Evolutionary conservation across 2,329 filamentous ascomycete genomes (phyloP).

Genomic region (Clonostachys rhizophaga): DNA sequence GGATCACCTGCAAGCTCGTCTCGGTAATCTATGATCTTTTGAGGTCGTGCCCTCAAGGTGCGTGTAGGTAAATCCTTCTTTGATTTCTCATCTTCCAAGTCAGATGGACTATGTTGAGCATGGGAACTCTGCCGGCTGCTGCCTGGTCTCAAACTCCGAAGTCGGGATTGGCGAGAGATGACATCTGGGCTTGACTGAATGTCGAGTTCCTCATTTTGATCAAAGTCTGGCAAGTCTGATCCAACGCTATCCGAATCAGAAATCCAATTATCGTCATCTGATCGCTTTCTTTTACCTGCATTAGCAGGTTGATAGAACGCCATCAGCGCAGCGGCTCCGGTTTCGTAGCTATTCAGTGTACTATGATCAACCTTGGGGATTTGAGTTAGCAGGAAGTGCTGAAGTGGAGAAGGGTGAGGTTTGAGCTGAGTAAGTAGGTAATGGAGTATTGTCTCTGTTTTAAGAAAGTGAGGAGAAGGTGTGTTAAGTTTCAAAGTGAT

Average conservation of each 20-base stretch:
- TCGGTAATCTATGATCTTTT: not conserved
- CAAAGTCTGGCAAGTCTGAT: slow-evolving; percentile 18
- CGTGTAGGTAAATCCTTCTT: no score
- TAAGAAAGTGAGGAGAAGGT: not conserved
- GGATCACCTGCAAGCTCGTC: slow-evolving; percentile 1
- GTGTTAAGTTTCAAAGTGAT: not conserved
- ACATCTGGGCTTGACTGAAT: not conserved
- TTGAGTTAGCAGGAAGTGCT: no score
- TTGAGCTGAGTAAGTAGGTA: no score
- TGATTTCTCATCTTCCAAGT: no score
- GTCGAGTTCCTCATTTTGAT: slow-evolving; percentile 11
- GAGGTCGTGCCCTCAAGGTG: no score
- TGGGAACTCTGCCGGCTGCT: no score
- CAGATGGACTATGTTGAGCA: no score
- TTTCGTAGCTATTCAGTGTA: slow-evolving; percentile 20
- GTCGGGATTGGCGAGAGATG: no score
- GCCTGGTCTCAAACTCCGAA: no score
- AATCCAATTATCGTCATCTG: slow-evolving; percentile 14
- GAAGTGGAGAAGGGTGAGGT: no score
- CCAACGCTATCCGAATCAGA: slow-evolving; percentile 8
- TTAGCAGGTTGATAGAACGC: slow-evolving; percentile 3
- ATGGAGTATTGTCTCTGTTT: no score
- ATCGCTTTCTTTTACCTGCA: no score
- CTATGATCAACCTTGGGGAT: slow-evolving; percentile 19
- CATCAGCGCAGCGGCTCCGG: slow-evolving; percentile 21